phyloP scores from a whole-genome alignment of 805 yeast species.

The Vanderwaltozyma polyspora region DNA sequence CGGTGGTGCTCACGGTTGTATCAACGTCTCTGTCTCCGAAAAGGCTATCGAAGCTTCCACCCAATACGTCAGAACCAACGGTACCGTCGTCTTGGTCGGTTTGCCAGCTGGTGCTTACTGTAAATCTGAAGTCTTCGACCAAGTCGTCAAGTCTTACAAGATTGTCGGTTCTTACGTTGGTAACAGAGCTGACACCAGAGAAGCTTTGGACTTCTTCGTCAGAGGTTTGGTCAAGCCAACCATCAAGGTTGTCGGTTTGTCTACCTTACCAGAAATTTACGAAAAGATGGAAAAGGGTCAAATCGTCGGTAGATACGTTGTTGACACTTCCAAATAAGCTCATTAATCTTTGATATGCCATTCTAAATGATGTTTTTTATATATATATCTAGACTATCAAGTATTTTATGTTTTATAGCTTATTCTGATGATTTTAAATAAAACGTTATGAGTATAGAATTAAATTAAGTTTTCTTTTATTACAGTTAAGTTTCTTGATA shows the following conservation, averaged over 20 bases:
- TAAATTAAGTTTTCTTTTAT: too few relatives aligned
- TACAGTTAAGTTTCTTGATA: too few relatives aligned
- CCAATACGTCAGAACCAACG: conserved; percentile 46
- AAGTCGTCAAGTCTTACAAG: conserved; percentile 38
- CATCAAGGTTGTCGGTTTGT: conserved; percentile 64
- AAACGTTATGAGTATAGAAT: too few relatives aligned
- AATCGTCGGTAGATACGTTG: conserved; percentile 79
- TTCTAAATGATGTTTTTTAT: too few relatives aligned
- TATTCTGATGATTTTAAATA: too few relatives aligned
- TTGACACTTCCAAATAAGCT: conserved; percentile 55
- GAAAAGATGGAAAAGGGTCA: conserved; percentile 73
- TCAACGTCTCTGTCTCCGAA: conserved; percentile 51
- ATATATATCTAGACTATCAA: too few relatives aligned
- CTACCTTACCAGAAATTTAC: conserved; percentile 58
- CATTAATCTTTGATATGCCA: conserved; percentile 1
- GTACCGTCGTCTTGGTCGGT: conserved; percentile 55
- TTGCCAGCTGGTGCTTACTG: conserved; percentile 43
- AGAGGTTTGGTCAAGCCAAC: conserved; percentile 66
- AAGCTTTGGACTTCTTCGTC: conserved; percentile 64
- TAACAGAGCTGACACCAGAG: conserved; percentile 41
- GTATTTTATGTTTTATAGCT: too few relatives aligned
- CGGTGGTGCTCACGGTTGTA: conserved; percentile 63
- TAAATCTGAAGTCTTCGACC: conserved; percentile 34
- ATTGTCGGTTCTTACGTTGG: conserved; percentile 43
- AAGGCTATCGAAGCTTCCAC: conserved; percentile 38